Base-by-base conservation (phyloP, 768 basidiomycete species). In the Tulasnella sp. region DNA sequence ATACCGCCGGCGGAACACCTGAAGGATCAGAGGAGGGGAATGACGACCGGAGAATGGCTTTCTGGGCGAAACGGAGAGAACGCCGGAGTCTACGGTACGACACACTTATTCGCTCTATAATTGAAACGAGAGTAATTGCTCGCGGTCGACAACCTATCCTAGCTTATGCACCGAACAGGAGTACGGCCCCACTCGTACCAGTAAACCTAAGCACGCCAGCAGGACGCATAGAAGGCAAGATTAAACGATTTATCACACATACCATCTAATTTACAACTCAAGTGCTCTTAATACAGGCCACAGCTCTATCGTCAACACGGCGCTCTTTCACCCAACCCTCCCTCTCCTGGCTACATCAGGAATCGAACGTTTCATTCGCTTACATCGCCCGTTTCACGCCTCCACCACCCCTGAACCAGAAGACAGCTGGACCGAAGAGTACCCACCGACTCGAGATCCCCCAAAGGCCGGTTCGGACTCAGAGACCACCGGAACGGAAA, bases 331-430 rank as follows among this genome's bases (percentile, higher is more conserved):
- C 64, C 62, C 62, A 2, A 29, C 64, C 9, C 59, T 72, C 16
- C 62, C 71, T 17, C 22, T 72, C 32, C 59, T 72, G 6, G 62
- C 71, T 1, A 72, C 71, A 12, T 36, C 36, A 0, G 71, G 71
- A 14, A 65, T 72, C 22, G 71, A 72, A 32, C 40, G 59, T 1
- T 63, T 63, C 62, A 66, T 72, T 17, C 37, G 62, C 29, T 62
- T 72, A 12, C 71, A 72, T 40, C 59, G 71, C 2, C 71, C 71
- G 22, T 72, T 72, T n/a, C 29, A 34, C 8, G 36, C 71, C 36
- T 29, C 71, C 5, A 41, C 26, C 17, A 41, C 71, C 14, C 6
- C 62, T 3, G 16, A 5, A 36, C 29, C 22, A 34, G 5, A 32
- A 9, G n/a, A 66, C 17, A 9, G 6, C 41, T 37, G 39, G 29